These are phyloP conservation scores for Periglandula ipomoeae DNA, from an alignment of 2,329 filamentous ascomycete species.

Conservation along the genomic window DNA sequence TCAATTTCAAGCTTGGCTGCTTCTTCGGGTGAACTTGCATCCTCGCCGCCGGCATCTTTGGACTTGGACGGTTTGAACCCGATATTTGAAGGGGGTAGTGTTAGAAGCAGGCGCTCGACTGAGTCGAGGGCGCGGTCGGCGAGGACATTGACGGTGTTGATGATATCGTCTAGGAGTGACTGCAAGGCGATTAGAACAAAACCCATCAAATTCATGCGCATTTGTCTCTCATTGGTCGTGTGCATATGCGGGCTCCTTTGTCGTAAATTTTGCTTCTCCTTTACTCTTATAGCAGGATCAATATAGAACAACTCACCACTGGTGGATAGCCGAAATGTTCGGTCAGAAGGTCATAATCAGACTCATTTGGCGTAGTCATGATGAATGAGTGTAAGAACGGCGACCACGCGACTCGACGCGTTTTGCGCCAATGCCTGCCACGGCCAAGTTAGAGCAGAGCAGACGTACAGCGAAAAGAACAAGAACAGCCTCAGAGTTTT, in stretches of 20 bases:
- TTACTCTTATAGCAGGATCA: slow-evolving; percentile 8
- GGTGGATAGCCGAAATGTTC: slow-evolving; percentile 96
- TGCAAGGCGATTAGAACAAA: slow-evolving; percentile 24
- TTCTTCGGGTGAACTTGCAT: slow-evolving; percentile 25
- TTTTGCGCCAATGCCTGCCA: background rate
- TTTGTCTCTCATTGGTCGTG: too few relatives aligned
- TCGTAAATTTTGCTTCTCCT: slow-evolving; percentile 6
- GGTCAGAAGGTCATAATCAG: slow-evolving; percentile 65
- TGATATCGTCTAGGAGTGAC: slow-evolving; percentile 95
- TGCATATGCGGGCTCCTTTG: too few relatives aligned
- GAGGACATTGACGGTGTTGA: slow-evolving; percentile 91
- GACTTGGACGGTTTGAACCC: slow-evolving; percentile 56
- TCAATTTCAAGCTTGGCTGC: slow-evolving; percentile 62
- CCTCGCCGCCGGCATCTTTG: slow-evolving; percentile 5
- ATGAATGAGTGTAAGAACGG: slow-evolving; percentile 5
- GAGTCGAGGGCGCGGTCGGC: slow-evolving; percentile 83
- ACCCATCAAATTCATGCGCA: background rate
- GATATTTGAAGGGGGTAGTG: slow-evolving; percentile 62
- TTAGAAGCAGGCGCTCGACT: slow-evolving; percentile 73
- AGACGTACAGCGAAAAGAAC: background rate
- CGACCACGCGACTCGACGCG: slow-evolving; percentile 14
- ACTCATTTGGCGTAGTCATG: slow-evolving; percentile 26
- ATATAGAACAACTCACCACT: slow-evolving; percentile 49
- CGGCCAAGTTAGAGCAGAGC: background rate
- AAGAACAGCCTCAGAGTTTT: background rate